Percentiles rank a stretch among this genome's conserved stretches.
Conservation (phyloP, 1,284 basidiomycete genomes). For the Singerocomus inundabilis region DNA sequence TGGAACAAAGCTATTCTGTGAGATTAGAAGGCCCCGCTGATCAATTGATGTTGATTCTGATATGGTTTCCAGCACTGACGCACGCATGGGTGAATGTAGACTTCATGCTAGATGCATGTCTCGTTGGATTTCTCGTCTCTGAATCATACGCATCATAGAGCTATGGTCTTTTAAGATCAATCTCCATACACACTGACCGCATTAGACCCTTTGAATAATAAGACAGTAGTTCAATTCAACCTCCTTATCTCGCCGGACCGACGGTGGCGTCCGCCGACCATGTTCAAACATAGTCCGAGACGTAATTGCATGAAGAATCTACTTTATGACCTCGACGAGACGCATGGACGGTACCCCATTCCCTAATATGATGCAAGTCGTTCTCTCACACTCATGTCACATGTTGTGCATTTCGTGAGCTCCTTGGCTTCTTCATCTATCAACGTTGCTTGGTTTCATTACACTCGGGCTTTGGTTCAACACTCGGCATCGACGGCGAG, state of each 20-base stretch:
- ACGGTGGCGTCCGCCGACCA: not conserved
- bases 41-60: slow-evolving; percentile 4
- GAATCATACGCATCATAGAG: slow-evolving; percentile 46
- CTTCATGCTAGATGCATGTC: slow-evolving; percentile 88
- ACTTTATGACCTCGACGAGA: not conserved
- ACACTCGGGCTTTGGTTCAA: not conserved
- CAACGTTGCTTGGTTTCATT: not conserved
- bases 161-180: not conserved
- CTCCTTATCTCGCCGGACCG: not conserved
- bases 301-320: not conserved
- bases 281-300: not conserved
- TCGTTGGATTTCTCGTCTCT: slow-evolving; percentile 85
- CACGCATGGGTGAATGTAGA: slow-evolving; percentile 95
- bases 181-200: not conserved
- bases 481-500: not conserved
- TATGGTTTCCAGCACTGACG: slow-evolving; percentile 25
- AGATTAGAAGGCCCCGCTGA: slow-evolving; percentile 19
- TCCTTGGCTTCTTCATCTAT: not conserved
- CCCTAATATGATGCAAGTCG: not conserved
- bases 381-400: slow-evolving; percentile 19
- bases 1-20: slow-evolving; percentile 92
- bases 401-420: not conserved
- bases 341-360: not conserved
- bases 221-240: not conserved
- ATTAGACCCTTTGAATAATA: slow-evolving; percentile 1